phyloP scores from a whole-genome alignment of 805 yeast genomes.

The Metschnikowia koreensis region DNA sequence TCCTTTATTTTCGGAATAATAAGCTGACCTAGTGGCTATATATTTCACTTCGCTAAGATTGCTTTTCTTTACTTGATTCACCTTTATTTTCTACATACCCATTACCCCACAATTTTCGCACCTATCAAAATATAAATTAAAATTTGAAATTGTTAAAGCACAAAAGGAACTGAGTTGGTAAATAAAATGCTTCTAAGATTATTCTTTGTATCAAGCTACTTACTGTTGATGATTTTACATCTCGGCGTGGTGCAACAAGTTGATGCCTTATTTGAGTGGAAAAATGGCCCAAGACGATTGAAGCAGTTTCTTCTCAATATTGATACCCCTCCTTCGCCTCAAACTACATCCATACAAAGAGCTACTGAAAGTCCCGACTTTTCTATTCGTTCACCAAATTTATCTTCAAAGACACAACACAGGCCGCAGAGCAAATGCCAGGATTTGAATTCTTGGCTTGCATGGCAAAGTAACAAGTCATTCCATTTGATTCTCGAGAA shows the following conservation, averaged over 20 bases:
- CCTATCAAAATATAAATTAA: too few species aligned
- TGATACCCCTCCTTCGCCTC: not conserved
- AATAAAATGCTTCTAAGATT: not conserved
- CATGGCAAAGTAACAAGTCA: constrained; percentile 39
- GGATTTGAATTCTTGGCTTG: constrained; percentile 42
- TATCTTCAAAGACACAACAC: too few species aligned
- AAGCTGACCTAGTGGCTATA: too few species aligned
- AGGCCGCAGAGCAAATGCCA: not conserved
- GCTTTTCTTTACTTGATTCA: too few species aligned
- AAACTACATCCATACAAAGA: not conserved
- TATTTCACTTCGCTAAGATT: too few species aligned
- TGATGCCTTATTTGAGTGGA: not conserved
- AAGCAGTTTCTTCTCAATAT: not conserved
- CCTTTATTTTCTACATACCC: too few species aligned
- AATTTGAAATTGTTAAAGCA: too few species aligned
- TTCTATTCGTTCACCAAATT: too few species aligned
- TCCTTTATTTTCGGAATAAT: too few species aligned
- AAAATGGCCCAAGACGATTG: not conserved
- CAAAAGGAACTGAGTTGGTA: too few species aligned
- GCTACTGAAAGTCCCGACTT: not conserved
- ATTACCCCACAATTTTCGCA: too few species aligned
- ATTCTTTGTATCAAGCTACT: not conserved
- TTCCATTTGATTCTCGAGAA: constrained; percentile 50
- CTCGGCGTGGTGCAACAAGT: not conserved
- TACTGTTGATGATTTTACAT: not conserved